Evolutionary conservation across 306 rosid genomes (phyloP).

Genomic region (Medicago lupulina): DNA sequence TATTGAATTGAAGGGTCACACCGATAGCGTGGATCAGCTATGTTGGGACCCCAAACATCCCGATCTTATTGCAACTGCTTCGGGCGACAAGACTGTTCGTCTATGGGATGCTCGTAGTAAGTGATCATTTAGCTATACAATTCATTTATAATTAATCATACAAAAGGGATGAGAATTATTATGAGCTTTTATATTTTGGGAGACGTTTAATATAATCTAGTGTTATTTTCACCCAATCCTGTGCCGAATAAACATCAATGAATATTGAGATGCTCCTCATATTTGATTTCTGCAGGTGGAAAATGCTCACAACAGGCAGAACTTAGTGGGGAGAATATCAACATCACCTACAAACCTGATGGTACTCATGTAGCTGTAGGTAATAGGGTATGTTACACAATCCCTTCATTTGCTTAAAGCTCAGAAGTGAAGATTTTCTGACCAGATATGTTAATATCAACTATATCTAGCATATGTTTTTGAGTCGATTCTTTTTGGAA

Average conservation of each 20-base stretch:
- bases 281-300: conserved; percentile 67
- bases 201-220: conserved; percentile 2
- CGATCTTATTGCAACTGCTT: conserved; percentile 92
- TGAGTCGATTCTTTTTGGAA: conserved; percentile 27
- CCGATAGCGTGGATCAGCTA: conserved; percentile 98
- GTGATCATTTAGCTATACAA: conserved; percentile 43
- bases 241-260: neutral
- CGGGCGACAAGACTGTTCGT: conserved; percentile 96
- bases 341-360: conserved; percentile 97
- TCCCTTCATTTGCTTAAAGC: conserved; percentile 36
- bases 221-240: conserved; percentile 31
- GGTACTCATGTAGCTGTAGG: conserved; percentile 95
- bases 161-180: neutral
- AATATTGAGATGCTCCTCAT: conserved; percentile 27
- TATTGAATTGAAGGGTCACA: conserved; percentile 93
- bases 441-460: conserved; percentile 15
- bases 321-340: conserved; percentile 93
- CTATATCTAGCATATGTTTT: neutral
- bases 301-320: conserved; percentile 91
- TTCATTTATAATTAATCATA: conserved; percentile 11
- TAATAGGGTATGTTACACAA: conserved; percentile 71
- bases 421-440: conserved; percentile 35
- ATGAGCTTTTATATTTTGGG: conserved; percentile 32
- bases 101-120: conserved; percentile 97
- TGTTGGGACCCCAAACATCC: conserved; percentile 99